Percentiles rank a stretch among this genome's conserved stretches.
phyloP scores from a whole-genome alignment of 495 filamentous ascomycete genomes.

The Thozetella sp. region DNA sequence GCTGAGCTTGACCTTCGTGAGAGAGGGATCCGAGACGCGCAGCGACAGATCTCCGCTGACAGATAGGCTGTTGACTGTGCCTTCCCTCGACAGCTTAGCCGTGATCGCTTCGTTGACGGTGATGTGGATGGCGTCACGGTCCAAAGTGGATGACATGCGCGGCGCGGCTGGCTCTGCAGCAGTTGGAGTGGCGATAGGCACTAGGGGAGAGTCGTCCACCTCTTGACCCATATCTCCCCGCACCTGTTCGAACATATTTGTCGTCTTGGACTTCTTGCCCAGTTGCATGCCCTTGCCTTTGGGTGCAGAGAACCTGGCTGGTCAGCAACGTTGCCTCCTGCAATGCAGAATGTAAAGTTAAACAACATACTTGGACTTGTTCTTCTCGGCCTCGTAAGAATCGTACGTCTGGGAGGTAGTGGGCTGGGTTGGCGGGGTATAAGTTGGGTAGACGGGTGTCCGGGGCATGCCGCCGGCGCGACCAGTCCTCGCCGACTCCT shows the following conservation, averaged over 20 bases:
- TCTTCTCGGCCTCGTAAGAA: conserved; percentile 94
- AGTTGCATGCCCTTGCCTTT: conserved; percentile 98
- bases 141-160: conserved; percentile 63
- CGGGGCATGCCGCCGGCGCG: conserved; percentile 60
- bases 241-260: conserved; percentile 96
- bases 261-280: conserved; percentile 96
- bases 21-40: conserved; percentile 80
- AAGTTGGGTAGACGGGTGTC: conserved; percentile 82
- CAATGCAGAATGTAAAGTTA: neutral
- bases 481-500: conserved; percentile 70
- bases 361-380: conserved; percentile 75
- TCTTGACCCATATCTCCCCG: conserved; percentile 83
- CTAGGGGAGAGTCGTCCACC: conserved; percentile 73
- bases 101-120: conserved; percentile 86
- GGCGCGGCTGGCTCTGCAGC: conserved; percentile 55
- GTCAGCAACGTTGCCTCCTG: conserved; percentile 16
- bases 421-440: conserved; percentile 78
- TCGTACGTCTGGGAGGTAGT: conserved; percentile 82
- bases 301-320: conserved; percentile 53
- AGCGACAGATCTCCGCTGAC: conserved; percentile 90
- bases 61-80: conserved; percentile 77
- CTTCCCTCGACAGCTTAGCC: conserved; percentile 85
- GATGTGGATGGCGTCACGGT: conserved; percentile 81
- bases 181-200: conserved; percentile 64
- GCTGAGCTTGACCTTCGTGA: conserved; percentile 86